Percentiles rank a stretch among this genome's conserved stretches.
phyloP scores from a whole-genome alignment of 2,329 filamentous ascomycete genomes.

The Exophiala xenobiotica region DNA sequence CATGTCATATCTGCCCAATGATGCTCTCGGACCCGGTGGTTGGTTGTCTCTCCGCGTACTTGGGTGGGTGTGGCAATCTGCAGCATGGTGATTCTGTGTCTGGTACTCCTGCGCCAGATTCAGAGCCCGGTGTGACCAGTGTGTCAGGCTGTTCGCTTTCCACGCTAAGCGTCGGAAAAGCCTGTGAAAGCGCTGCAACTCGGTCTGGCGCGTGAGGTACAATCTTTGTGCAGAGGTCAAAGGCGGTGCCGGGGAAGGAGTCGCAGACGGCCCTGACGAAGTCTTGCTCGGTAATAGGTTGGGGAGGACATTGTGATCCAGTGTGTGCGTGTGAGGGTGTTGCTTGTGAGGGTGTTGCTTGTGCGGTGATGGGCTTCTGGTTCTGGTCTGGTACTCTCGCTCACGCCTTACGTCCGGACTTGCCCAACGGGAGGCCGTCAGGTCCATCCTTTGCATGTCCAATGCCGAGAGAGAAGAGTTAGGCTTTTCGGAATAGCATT shows the following conservation, averaged over 20 bases:
- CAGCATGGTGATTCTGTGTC: neutral
- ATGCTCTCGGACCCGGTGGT: constrained; percentile 10
- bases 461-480: too few relatives aligned
- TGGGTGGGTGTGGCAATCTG: neutral
- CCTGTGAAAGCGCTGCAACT: constrained; percentile 24
- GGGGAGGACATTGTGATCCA: neutral
- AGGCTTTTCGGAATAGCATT: too few relatives aligned
- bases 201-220: constrained; percentile 15
- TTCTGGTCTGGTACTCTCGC: constrained; percentile 13
- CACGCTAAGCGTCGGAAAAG: constrained; percentile 24
- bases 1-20: constrained; percentile 18
- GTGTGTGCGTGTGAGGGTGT: neutral
- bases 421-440: constrained; percentile 25
- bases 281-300: neutral
- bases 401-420: constrained; percentile 22
- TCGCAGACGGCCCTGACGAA: neutral
- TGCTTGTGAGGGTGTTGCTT: neutral
- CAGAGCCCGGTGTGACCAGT: constrained; percentile 26
- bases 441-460: constrained; percentile 13
- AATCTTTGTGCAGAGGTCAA: constrained; percentile 15
- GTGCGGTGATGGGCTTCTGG: constrained; percentile 15
- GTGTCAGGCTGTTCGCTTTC: constrained; percentile 26
- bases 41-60: neutral
- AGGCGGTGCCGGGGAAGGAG: neutral
- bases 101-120: constrained; percentile 22